Evolutionary conservation across 169 alveolate genomes (phyloP), one percentile per base, ranked within the genome.

Genomic region (Theileria annulata): DNA sequence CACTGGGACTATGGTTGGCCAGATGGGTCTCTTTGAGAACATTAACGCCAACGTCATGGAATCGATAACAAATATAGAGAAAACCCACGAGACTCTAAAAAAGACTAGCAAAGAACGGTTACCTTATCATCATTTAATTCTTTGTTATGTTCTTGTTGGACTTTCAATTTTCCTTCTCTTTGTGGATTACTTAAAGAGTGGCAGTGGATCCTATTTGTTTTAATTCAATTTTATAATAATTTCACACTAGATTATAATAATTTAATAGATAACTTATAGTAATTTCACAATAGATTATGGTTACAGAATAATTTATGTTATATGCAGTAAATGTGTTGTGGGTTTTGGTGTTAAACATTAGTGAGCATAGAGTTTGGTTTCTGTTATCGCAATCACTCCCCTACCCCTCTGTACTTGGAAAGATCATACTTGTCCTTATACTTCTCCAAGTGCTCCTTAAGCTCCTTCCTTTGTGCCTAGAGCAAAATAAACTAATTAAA

Each of bases 351-450:
- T 42, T 42, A 42, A 42, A 42, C 51, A 42, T 42, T 42, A 42
- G 19, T 42, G 51, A 42, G 13, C 15, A 42, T 42, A 8, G 51
- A 42, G 13, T 8, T 42, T 42, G 15, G 51, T 47, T 60, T 79
- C 75, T 79, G 87, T 47, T 79, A 79, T 62, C 1, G 75, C 19
- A 0, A 56, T 6, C 19, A 71, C 19, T 82, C 30, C 19, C 71
- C 79, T 35, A 75, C 37, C 27, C 64, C 80, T 67, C 88, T 19
- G 79, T 83, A 91, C 54, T 69, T 68, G 42, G 63, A 60, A 23
- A 92, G 69, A 48, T 88, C 84, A 64, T 93, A 93, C 30, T 93
- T 77, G 23, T 91, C 91, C 37, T 84, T 86, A 71, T 93, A 71
- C 77, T 85, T 76, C 33, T 75, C 78, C 2, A 93, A 37, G 72